Conservation (phyloP, 73 alveolate species). For the Tetrahymena elliotti region DNA sequence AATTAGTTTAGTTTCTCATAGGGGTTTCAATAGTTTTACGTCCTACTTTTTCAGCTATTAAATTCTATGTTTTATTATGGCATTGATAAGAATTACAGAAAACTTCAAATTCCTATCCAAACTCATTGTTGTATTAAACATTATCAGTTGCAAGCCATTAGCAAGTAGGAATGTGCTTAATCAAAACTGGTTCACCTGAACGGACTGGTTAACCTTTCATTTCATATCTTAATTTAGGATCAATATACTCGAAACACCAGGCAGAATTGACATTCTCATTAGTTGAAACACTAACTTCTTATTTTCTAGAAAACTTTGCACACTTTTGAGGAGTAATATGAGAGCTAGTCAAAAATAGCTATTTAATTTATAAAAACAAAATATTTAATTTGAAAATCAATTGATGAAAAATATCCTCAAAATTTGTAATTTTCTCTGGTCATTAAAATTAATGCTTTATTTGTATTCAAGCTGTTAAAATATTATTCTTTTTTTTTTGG, state of each 20-base stretch:
- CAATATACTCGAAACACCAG: slow-evolving; percentile 33
- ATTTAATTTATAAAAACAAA: background rate
- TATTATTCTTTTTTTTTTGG: no score
- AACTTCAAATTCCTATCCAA: slow-evolving; percentile 41
- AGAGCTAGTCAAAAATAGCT: background rate
- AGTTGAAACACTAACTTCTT: slow-evolving; percentile 23
- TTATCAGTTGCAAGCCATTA: slow-evolving; percentile 46
- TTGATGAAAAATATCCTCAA: no score
- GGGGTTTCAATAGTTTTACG: slow-evolving; percentile 39
- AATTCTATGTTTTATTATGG: slow-evolving; percentile 23
- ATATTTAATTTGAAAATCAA: no score
- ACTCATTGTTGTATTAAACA: slow-evolving; percentile 20
- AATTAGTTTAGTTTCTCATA: slow-evolving; percentile 25
- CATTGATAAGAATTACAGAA: slow-evolving; percentile 33
- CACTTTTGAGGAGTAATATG: slow-evolving; percentile 29
- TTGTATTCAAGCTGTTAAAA: no score
- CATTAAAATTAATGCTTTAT: no score
- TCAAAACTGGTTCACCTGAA: slow-evolving; percentile 10
- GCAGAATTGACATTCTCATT: slow-evolving; percentile 23
- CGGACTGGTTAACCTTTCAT: slow-evolving; percentile 35
- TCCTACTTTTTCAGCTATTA: slow-evolving; percentile 41
- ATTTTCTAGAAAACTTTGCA: slow-evolving; percentile 41
- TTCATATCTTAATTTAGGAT: slow-evolving; percentile 37
- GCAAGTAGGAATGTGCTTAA: slow-evolving; percentile 27
- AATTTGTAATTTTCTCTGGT: no score